Percentiles rank a stretch among this genome's conserved stretches.
Conservation (phyloP, 192 early-diverging fungal genomes). For the Ambispora gerdemannii region DNA sequence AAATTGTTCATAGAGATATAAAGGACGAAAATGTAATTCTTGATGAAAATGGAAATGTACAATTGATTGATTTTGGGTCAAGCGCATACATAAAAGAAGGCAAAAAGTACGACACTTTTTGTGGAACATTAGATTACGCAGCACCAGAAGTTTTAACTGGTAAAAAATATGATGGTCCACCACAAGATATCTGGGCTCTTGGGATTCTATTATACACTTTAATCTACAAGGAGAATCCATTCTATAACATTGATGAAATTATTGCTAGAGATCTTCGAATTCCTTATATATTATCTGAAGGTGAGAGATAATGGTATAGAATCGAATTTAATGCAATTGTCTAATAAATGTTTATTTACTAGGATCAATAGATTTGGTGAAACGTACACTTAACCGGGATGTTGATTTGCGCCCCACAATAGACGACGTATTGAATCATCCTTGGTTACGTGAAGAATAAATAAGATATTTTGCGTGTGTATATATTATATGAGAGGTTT, state of each 20-base stretch:
- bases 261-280: constrained; percentile 53
- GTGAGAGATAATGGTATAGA: too few species aligned
- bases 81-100: constrained; percentile 56
- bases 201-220: constrained; percentile 76
- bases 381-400: constrained; percentile 72
- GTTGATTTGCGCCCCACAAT: constrained; percentile 70
- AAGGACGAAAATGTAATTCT: constrained; percentile 89
- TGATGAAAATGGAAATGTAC: constrained; percentile 54
- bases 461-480: too few species aligned
- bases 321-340: too few species aligned
- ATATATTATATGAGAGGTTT: too few species aligned
- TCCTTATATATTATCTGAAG: constrained; percentile 54
- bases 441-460: constrained; percentile 57
- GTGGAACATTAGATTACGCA: constrained; percentile 74
- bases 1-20: constrained; percentile 80
- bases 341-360: neutral
- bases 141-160: constrained; percentile 68
- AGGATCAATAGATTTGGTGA: constrained; percentile 61
- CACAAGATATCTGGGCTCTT: constrained; percentile 82
- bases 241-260: constrained; percentile 66
- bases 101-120: constrained; percentile 64
- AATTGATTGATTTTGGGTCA: constrained; percentile 83
- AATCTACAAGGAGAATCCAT: constrained; percentile 70
- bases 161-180: constrained; percentile 66
- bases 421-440: constrained; percentile 66